Conservation (phyloP, 1,139 yeast species). For the Geotrichum europaeum region DNA sequence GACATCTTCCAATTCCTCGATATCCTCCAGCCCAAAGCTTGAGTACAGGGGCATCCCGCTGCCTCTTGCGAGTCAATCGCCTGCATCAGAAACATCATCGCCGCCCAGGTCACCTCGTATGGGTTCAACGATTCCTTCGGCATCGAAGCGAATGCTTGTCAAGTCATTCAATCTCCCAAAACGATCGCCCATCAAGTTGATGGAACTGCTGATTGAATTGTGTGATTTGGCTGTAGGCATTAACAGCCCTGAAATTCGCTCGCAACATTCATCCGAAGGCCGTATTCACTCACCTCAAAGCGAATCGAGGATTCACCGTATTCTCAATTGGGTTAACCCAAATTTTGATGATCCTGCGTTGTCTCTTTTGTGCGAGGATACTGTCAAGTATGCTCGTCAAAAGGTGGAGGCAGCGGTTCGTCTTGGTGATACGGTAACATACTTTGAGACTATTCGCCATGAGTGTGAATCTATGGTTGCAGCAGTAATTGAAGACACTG, state of each 20-base stretch:
- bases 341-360: constrained; percentile 58
- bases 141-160: constrained; percentile 15
- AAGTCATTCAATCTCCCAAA: constrained; percentile 25
- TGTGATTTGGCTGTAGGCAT: constrained; percentile 73
- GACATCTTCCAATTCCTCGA: constrained; percentile 9
- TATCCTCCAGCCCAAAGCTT: constrained; percentile 17
- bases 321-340: constrained; percentile 50
- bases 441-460: constrained; percentile 69
- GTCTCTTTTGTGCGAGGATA: constrained; percentile 58
- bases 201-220: constrained; percentile 57
- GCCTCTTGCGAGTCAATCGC: constrained; percentile 32
- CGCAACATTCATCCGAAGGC: constrained; percentile 13
- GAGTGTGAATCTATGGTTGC: constrained; percentile 77
- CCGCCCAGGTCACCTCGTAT: constrained; percentile 23
- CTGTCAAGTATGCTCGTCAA: constrained; percentile 52
- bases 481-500: constrained; percentile 58
- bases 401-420: constrained; percentile 74
- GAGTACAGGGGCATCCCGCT: constrained; percentile 61
- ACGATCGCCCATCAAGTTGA: constrained; percentile 60
- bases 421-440: constrained; percentile 68
- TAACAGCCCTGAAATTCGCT: constrained; percentile 45
- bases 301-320: constrained; percentile 53
- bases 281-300: constrained; percentile 57
- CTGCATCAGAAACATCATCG: constrained; percentile 19
- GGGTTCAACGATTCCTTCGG: constrained; percentile 3